Conservation (phyloP, 345 rosid genomes). For the Triadica sebifera region DNA sequence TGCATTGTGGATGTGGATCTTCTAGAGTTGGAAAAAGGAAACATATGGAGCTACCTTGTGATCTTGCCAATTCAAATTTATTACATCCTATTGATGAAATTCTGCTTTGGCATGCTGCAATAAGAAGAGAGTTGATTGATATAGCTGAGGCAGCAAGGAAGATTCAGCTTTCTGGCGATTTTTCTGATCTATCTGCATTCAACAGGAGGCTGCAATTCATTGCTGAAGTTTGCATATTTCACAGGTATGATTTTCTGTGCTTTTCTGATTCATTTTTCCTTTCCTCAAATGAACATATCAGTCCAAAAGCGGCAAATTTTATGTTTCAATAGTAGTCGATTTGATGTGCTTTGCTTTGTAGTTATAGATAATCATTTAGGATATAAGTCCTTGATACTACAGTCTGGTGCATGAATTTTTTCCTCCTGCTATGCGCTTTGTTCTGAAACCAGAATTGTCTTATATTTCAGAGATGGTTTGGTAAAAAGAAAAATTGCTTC, state of each 20-base stretch:
- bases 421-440: neutral
- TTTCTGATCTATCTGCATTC: conserved; percentile 48
- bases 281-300: neutral
- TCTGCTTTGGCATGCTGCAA: conserved; percentile 63
- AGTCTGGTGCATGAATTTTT: neutral
- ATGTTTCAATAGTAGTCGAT: neutral
- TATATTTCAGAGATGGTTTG: neutral
- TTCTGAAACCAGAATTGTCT: neutral
- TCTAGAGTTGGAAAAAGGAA: conserved; percentile 47
- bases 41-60: conserved; percentile 36
- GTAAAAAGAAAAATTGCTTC: no score
- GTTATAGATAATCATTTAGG: neutral
- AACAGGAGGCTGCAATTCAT: conserved; percentile 58
- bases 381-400: neutral
- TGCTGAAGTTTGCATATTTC: conserved; percentile 64
- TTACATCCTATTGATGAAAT: conserved; percentile 55
- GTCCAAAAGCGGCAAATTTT: neutral
- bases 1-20: conserved; percentile 40
- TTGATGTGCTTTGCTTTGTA: neutral
- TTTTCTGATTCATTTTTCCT: neutral
- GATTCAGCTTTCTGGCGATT: conserved; percentile 48
- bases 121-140: conserved; percentile 48
- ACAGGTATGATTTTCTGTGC: conserved; percentile 39
- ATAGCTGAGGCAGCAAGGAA: conserved; percentile 50
- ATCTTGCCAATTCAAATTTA: conserved; percentile 22